Evolutionary conservation across 1,139 yeast species (phyloP), one percentile per base, ranked within the genome.

Genomic region (Taphrina betulina): DNA sequence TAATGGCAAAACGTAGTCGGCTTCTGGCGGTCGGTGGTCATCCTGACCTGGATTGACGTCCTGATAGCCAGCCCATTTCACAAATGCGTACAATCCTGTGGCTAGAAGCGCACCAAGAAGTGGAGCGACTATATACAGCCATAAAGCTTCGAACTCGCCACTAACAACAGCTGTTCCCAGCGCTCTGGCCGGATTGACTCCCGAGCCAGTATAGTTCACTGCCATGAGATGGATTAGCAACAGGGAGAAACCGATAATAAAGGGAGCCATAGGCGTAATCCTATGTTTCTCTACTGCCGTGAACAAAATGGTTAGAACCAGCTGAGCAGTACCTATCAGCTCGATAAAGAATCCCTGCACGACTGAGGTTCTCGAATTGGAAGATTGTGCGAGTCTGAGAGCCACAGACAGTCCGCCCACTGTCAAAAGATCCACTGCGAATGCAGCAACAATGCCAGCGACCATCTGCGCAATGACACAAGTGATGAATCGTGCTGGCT

Each of bases 371-470:
- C 16, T 34, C 8, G 54, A 38, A 12, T 38, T 38, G 73, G 55
- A 40, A 5, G 42, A 20, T 12, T 29, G 44, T 16, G 56, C 31
- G 5, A 52, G 23, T 3, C 34, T 29, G 5, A 38, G 34, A 7
- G 36, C 43, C 10, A 43, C 46, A 10, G 29, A 28, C 34, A 52
- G 22, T 5, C 26, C 36, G 5, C 56, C 56, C 10, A 23, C 31
- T n/a, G 56, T 52, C 43, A 52, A 29, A 3, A 24, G 7, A 24
- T 52, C 43, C 22, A 42, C 50, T 44, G 89, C 94, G 70, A 87
- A 95, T 59, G 95, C 95, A 60, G 95, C 95, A 65, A 89, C 87
- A 82, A 87, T 83, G 71, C 95, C 95, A 53, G 84, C 95, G 68
- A 86, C 70, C 66, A 87, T 69, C 73, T 88, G 95, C 43, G 90